Evolutionary conservation across 805 yeast genomes (phyloP), one percentile per base, ranked within the genome.

Genomic region (Kuraishia piskuri): DNA sequence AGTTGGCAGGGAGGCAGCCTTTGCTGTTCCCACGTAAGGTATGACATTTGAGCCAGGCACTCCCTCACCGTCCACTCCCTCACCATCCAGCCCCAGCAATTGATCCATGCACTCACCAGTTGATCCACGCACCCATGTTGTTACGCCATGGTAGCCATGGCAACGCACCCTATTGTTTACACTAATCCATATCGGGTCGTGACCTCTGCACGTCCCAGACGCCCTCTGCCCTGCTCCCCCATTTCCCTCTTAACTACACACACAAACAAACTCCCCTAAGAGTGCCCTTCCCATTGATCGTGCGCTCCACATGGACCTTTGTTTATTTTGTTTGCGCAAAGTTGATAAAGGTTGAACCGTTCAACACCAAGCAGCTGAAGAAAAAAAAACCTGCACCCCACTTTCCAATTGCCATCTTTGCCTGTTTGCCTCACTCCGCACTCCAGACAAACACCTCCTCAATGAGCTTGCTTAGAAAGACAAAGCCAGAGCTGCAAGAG

Each of bases 401-500:
- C n/a, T n/a, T n/a, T n/a, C n/a, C n/a, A n/a, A n/a, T n/a, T n/a
- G n/a, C n/a, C n/a, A n/a, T n/a, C n/a, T n/a, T n/a, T n/a, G n/a
- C n/a, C n/a, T n/a, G n/a, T n/a, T n/a, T n/a, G 31, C 10, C 31
- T 25, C 31, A 6, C 31, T 7, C 10, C 31, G 10, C 31, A 7
- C 10, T 6, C 7, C 3, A 31, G 7, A 12, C 14, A 12, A 31
- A 12, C 14, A 12, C 9, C 14, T 31, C 40, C 17, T 3, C 40
- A 26, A 61, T 62, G 66, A 55, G 63, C 3, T 55, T 67, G 37
- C 50, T 57, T 9, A 68, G 61, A 59, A 66, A 63, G 52, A 68
- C 70, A 5, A 68, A 65, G 51, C 59, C 61, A 25, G 69, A 67
- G 52, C 55, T 68, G 52, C 54, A 55, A 36, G 69, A 63, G 21